Evolutionary conservation across 2,329 filamentous ascomycete species (phyloP).

Genomic region (Lachnellula occidentalis): DNA sequence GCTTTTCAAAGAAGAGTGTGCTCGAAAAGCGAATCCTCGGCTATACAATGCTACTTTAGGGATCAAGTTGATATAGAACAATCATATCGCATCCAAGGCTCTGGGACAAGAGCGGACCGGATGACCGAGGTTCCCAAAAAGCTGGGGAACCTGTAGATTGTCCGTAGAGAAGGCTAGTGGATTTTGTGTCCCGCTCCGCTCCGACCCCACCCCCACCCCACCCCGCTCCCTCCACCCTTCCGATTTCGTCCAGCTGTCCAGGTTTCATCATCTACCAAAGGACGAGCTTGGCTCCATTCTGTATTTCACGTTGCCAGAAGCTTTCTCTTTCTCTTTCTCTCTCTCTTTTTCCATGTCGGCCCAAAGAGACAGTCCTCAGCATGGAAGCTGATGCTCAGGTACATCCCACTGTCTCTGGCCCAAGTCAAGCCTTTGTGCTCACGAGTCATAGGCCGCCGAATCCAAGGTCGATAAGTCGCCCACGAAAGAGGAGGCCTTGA

Average conservation of each 20-base stretch:
- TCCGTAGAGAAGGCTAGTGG: too few relatives aligned
- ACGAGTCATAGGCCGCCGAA: slow-evolving; percentile 46
- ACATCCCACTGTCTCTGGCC: slow-evolving; percentile 4
- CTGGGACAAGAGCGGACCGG: neutral
- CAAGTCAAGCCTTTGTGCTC: slow-evolving; percentile 1
- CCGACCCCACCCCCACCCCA: too few relatives aligned
- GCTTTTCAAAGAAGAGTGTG: neutral
- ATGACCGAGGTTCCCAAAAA: neutral
- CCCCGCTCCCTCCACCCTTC: neutral
- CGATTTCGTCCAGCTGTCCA: neutral
- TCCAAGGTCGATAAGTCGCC: slow-evolving; percentile 43
- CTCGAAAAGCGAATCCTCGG: neutral
- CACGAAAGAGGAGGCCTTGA: slow-evolving; percentile 60
- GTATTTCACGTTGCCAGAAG: too few relatives aligned
- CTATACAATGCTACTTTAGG: neutral
- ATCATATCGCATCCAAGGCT: neutral
- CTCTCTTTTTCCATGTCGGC: neutral
- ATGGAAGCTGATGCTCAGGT: slow-evolving; percentile 46
- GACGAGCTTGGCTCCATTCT: too few relatives aligned
- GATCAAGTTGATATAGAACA: neutral
- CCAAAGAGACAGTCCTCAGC: neutral
- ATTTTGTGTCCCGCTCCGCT: too few relatives aligned
- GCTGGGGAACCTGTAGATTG: neutral
- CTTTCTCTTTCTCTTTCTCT: neutral
- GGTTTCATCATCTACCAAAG: too few relatives aligned